Evolutionary conservation across 495 filamentous ascomycete species (phyloP).

Genomic region (Trichoderma erinaceum): DNA sequence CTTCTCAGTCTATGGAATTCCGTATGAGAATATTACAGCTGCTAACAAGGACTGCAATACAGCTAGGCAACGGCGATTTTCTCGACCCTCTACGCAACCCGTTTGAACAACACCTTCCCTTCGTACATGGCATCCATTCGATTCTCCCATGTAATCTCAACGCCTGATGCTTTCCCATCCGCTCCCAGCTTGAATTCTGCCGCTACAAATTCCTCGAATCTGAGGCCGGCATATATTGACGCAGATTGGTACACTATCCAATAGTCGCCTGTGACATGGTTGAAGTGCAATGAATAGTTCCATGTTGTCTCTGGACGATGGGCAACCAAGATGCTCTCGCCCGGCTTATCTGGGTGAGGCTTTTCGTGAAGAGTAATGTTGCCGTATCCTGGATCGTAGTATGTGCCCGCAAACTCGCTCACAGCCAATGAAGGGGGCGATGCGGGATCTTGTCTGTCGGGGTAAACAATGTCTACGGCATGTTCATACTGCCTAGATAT

Average conservation of each 20-base stretch:
- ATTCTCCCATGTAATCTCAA: slow-evolving; percentile 30
- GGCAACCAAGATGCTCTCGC: slow-evolving; percentile 21
- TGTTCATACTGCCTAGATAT: slow-evolving; percentile 22
- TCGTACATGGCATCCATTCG: slow-evolving; percentile 29
- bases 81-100: slow-evolving; percentile 17
- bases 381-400: slow-evolving; percentile 37
- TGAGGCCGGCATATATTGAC: slow-evolving; percentile 17
- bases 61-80: not conserved
- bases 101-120: slow-evolving; percentile 25
- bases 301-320: slow-evolving; percentile 25
- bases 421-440: slow-evolving; percentile 30
- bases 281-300: slow-evolving; percentile 25
- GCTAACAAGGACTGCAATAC: not conserved
- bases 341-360: not conserved
- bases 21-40: not conserved
- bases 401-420: slow-evolving; percentile 34
- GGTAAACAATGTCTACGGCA: slow-evolving; percentile 27
- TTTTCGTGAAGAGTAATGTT: slow-evolving; percentile 29
- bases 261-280: slow-evolving; percentile 32
- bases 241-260: slow-evolving; percentile 26
- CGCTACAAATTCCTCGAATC: slow-evolving; percentile 23
- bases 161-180: slow-evolving; percentile 26
- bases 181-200: slow-evolving; percentile 36
- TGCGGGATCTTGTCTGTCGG: slow-evolving; percentile 25
- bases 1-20: not conserved